These are phyloP conservation scores for Citrus unshiu DNA, from an alignment of 345 rosid species.

Conservation along the genomic window DNA sequence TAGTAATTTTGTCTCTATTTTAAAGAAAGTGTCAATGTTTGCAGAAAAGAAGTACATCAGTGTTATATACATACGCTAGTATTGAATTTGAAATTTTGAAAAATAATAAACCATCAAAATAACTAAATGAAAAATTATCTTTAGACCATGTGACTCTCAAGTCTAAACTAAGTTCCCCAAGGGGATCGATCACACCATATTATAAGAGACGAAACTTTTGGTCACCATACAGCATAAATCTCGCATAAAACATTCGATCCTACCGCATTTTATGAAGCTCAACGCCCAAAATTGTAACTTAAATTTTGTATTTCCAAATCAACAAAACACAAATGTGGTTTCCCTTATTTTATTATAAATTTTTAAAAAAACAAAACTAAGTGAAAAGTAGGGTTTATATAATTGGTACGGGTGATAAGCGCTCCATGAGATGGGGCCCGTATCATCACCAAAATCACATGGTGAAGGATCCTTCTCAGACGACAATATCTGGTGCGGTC, in stretches of 20 bases:
- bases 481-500: conserved; percentile 22
- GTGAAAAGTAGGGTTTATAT: not conserved
- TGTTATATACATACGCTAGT: too few species aligned
- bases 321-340: too few species aligned
- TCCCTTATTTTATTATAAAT: not conserved
- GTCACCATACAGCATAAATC: too few species aligned
- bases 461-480: conserved; percentile 2
- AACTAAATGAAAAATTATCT: too few species aligned
- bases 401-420: conserved; percentile 26
- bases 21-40: too few species aligned
- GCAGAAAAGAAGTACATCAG: too few species aligned
- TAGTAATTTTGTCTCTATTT: too few species aligned
- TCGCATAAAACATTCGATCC: too few species aligned
- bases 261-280: not conserved
- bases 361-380: too few species aligned
- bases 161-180: not conserved
- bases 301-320: not conserved
- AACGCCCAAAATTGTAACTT: not conserved
- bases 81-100: too few species aligned
- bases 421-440: not conserved
- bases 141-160: not conserved
- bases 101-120: too few species aligned
- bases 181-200: too few species aligned
- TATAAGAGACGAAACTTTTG: not conserved
- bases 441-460: conserved; percentile 3